phyloP scores from a whole-genome alignment of 805 yeast species.

The Metschnikowia colocasiae region DNA sequence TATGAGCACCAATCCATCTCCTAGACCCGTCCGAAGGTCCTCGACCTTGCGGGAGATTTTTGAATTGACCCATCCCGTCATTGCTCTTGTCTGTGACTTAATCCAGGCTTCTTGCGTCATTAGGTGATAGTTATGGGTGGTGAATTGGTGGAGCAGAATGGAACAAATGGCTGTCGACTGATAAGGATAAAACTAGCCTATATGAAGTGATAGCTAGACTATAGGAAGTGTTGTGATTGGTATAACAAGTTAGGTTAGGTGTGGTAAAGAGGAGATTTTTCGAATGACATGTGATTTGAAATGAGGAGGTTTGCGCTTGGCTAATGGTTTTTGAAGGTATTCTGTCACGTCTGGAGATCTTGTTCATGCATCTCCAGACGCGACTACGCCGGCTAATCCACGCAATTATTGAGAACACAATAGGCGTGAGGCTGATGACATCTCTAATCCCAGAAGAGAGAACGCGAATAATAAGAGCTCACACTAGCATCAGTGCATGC shows the following conservation, averaged over 20 bases:
- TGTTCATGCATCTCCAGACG: neutral
- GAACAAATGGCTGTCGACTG: neutral
- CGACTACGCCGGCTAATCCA: conserved; percentile 2
- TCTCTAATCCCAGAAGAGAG: neutral
- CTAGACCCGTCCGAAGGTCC: conserved; percentile 31
- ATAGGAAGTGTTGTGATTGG: neutral
- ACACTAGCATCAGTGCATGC: neutral
- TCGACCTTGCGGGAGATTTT: conserved; percentile 27
- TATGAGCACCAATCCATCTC: conserved; percentile 39
- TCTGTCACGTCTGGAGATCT: conserved; percentile 2
- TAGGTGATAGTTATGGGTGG: neutral
- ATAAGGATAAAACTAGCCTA: neutral
- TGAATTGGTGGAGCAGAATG: neutral
- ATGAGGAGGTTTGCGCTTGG: neutral
- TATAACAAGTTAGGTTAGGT: neutral
- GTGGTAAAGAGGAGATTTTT: neutral
- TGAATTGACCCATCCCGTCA: conserved; percentile 47
- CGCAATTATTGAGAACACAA: neutral
- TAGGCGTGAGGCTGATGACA: neutral
- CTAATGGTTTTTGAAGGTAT: neutral
- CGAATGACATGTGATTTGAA: neutral
- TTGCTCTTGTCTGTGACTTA: conserved; percentile 44
- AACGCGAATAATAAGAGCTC: neutral
- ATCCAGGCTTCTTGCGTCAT: conserved; percentile 34
- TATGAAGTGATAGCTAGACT: neutral